Conservation (phyloP, 495 filamentous ascomycete species). For the Clohesyomyces aquaticus region DNA sequence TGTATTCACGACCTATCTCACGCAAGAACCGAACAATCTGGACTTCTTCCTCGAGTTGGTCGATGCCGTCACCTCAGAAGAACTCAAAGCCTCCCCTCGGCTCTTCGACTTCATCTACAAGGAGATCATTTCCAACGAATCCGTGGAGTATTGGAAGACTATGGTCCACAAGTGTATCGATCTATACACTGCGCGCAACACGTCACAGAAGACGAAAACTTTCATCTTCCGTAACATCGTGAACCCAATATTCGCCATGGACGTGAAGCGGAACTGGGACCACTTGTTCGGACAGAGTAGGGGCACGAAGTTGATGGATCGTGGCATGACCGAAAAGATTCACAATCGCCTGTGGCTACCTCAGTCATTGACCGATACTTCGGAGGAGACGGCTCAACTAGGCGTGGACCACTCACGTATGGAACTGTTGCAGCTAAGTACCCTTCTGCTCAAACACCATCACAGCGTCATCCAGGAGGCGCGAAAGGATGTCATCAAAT, state of each 20-base stretch:
- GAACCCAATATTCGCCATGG: constrained; percentile 97
- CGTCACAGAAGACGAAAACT: constrained; percentile 85
- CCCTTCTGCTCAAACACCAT: constrained; percentile 93
- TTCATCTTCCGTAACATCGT: constrained; percentile 90
- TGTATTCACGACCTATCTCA: constrained; percentile 78
- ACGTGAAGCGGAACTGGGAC: constrained; percentile 74
- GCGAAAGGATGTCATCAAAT: constrained; percentile 98
- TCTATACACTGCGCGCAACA: constrained; percentile 75
- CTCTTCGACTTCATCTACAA: constrained; percentile 83
- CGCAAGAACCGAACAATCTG: constrained; percentile 73
- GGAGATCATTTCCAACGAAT: constrained; percentile 80
- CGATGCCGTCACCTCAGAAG: constrained; percentile 79
- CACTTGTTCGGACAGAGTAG: constrained; percentile 57
- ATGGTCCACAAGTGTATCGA: constrained; percentile 86
- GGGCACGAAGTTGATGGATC: constrained; percentile 79
- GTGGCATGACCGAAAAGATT: constrained; percentile 84
- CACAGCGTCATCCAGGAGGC: constrained; percentile 80
- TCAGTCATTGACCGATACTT: constrained; percentile 72
- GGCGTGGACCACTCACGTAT: constrained; percentile 95
- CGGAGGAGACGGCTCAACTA: constrained; percentile 81
- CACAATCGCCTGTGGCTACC: constrained; percentile 94
- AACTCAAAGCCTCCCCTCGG: constrained; percentile 74
- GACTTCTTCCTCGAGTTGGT: constrained; percentile 89
- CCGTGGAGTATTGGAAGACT: constrained; percentile 84
- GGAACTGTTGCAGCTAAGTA: constrained; percentile 92